Evolutionary conservation across 2,329 filamentous ascomycete species (phyloP), one percentile per base, ranked within the genome.

Genomic region (Ilyonectria sp.): DNA sequence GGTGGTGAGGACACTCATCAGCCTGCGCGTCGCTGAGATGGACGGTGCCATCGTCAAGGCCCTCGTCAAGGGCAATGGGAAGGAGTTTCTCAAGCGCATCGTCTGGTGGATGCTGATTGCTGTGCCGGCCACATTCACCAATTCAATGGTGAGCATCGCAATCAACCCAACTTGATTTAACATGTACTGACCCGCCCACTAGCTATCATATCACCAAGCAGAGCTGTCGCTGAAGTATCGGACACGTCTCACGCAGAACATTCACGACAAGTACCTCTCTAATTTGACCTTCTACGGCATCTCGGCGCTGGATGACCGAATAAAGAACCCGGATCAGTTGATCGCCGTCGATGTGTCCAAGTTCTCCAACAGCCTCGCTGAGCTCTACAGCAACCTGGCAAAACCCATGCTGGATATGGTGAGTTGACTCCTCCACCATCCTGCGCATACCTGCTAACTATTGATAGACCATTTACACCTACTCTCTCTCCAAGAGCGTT

Each of bases 101-200:
- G 89, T 97, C 6, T 98, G 95, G 94, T 99, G 96, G 96, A 99
- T 99, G 96, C 80, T 95, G 62, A 96, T 99, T 72, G 95, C 96
- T 29, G 88, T 99, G 17, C 96, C 96, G 10, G 96, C 96, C 1
- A 98, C 96, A 0, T 98, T 98, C 79, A 99, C 96, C 46, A 99
- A 99, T 81, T 98, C 95, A 1, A 99, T 99, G 96, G 93, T 96
- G 81, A 81, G 89, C 79, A 52, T 50, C 3, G 6, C 10, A 17
- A 19, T 37, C 33, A 26, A 23, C 29, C 17, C 17, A 8, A 17
- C 15, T 44, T 3, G n/a, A n/a, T 23, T 40, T 8, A 10, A 46
- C 53, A 10, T 52, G 13, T 52, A 40, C 66, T 76, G 43, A 76
- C 11, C n/a, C 23, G 6, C 13, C 13, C 17, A 40, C n/a, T 76